Base-by-base conservation (phyloP, 1,139 yeast genomes). In the Entelexis paramagnoliae region DNA sequence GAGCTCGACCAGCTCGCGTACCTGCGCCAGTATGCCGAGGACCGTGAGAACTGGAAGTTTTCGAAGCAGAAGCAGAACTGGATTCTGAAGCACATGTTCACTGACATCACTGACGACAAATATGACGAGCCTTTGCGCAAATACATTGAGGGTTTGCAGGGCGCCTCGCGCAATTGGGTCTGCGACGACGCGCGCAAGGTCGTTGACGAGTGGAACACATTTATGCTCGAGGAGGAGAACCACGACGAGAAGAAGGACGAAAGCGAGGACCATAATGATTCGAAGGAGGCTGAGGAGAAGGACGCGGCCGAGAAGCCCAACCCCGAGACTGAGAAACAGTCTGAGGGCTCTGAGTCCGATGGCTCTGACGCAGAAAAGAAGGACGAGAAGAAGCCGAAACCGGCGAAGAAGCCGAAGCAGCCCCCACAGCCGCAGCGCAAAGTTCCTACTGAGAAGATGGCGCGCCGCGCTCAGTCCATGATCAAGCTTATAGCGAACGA, bases 31-130 rank as follows among this genome's bases (percentile, higher is more conserved):
- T 89, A 78, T 62, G 70, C 72, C 24, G 72, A 74, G 10, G 87
- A 81, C 59, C 73, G 72, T 54, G 76, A 69, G 0, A 73, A 75
- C 32, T 89, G 97, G 97, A 89, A 88, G 68, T 89, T 89, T 65
- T 83, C 94, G 54, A 89, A 89, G 63, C 95, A 85, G 69, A 88
- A 89, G 60, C 97, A 89, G 66, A 88, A 87, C 64, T 89, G 96
- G 96, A 74, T 89, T 49, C 68, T 88, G 57, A 83, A 82, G 62
- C 81, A 87, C 66, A 69, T 85, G 46, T 74, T 73, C 56, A 59
- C 62, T 30, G 56, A 56, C n/a, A 42, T 41, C 22, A 75, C 80
- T 17, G 84, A 83, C 1, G 72, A 68, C 16, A 57, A 64, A 35
- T 88, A 85, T 60, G 77, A 74, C 46, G 70, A 66, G 2, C 79